These are phyloP conservation scores for Evansstolkia leycettana DNA, from an alignment of 495 filamentous ascomycete genomes.

Conservation along the genomic window DNA sequence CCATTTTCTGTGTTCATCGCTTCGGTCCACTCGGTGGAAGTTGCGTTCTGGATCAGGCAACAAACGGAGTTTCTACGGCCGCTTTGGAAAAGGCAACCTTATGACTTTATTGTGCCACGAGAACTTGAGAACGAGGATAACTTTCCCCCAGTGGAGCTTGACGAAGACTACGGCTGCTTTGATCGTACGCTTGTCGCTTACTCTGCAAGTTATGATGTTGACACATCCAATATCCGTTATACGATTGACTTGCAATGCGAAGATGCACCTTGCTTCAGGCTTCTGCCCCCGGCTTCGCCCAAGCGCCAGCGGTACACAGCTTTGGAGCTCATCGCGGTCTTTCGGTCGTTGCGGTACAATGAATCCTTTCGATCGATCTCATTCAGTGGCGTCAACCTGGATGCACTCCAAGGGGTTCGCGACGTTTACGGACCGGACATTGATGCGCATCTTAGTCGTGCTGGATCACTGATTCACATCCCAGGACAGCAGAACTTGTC, in stretches of 20 bases:
- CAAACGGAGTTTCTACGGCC: constrained; percentile 71
- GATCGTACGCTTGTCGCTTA: constrained; percentile 80
- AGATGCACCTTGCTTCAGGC: constrained; percentile 70
- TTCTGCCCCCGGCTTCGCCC: constrained; percentile 54
- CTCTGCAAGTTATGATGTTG: constrained; percentile 63
- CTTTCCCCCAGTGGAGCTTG: constrained; percentile 46
- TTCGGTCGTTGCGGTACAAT: constrained; percentile 84
- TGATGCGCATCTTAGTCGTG: constrained; percentile 45
- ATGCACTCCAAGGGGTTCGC: constrained; percentile 46
- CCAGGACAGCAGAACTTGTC: constrained; percentile 46
- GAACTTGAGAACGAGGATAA: constrained; percentile 48
- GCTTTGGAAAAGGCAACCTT: constrained; percentile 62
- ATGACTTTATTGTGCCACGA: constrained; percentile 49
- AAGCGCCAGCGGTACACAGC: constrained; percentile 48
- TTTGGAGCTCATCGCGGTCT: constrained; percentile 70
- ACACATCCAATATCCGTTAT: constrained; percentile 64
- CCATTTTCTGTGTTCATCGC: constrained; percentile 60
- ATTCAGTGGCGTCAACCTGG: constrained; percentile 63
- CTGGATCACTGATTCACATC: constrained; percentile 43
- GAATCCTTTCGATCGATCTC: constrained; percentile 80
- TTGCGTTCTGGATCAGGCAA: constrained; percentile 61
- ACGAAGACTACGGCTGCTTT: constrained; percentile 70
- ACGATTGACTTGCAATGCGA: constrained; percentile 63
- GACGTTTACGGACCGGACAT: constrained; percentile 53
- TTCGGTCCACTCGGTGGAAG: constrained; percentile 63